A percentile compares a stretch with the other conserved stretches of the same genome.
Evolutionary conservation across 1,139 yeast genomes (phyloP).

Genomic region (Suhomyces panamericanus): DNA sequence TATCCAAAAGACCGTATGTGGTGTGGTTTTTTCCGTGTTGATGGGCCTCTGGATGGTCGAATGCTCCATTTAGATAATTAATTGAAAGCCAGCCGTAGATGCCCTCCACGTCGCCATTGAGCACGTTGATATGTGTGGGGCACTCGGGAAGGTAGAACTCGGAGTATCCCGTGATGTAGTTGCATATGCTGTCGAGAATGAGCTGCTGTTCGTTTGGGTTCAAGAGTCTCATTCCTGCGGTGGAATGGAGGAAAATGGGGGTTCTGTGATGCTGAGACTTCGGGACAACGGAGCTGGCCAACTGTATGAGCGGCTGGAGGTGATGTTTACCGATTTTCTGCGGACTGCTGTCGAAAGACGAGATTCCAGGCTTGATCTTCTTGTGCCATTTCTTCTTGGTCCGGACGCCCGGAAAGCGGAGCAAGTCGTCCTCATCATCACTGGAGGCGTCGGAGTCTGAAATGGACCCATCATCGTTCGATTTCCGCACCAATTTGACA

Average conservation of each 20-base stretch:
- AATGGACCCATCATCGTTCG: neutral
- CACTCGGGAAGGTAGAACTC: constrained; percentile 62
- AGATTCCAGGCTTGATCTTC: constrained; percentile 68
- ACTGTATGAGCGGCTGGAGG: constrained; percentile 51
- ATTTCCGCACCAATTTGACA: constrained; percentile 1
- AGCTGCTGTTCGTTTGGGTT: constrained; percentile 53
- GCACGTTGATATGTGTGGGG: constrained; percentile 59
- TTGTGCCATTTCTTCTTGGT: constrained; percentile 56
- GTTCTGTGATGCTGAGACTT: constrained; percentile 66
- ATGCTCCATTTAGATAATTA: constrained; percentile 64
- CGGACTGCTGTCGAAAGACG: constrained; percentile 53
- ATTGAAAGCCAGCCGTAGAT: constrained; percentile 80
- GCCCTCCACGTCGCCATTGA: constrained; percentile 80
- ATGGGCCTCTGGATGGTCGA: constrained; percentile 51
- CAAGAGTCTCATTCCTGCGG: constrained; percentile 78
- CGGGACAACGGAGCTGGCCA: constrained; percentile 65
- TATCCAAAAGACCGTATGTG: constrained; percentile 74
- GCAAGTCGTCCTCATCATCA: neutral
- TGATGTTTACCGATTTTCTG: constrained; percentile 62
- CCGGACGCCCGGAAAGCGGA: constrained; percentile 41
- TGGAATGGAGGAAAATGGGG: constrained; percentile 75
- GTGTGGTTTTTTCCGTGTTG: constrained; percentile 53
- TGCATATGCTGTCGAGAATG: constrained; percentile 56
- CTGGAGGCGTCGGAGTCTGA: neutral
- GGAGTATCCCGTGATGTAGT: constrained; percentile 51